phyloP scores from a whole-genome alignment of 2,329 filamentous ascomycete species.

The Diaporthe australafricana region DNA sequence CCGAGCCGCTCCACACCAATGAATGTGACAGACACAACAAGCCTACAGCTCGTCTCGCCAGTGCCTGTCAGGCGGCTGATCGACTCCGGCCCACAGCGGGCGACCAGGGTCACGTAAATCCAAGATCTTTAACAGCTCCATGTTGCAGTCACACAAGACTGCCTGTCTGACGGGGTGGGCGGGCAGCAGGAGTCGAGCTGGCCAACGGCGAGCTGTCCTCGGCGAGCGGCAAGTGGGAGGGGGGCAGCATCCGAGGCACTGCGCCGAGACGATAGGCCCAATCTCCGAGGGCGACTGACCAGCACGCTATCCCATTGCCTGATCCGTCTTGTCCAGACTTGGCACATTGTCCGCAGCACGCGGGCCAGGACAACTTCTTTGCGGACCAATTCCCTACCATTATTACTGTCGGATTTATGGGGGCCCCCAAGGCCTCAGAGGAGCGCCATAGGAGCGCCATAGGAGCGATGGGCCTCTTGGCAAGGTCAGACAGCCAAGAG shows the following conservation, averaged over 20 bases:
- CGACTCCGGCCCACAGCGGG: constrained; percentile 17
- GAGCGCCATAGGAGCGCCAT: constrained; percentile 1
- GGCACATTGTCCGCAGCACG: constrained; percentile 8
- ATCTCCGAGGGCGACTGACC: constrained; percentile 28
- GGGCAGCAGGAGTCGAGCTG: neutral
- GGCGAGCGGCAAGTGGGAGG: constrained; percentile 7
- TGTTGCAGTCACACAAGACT: neutral
- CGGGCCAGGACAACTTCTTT: neutral
- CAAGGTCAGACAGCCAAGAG: constrained; percentile 34
- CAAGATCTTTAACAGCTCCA: constrained; percentile 7
- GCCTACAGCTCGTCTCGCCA: neutral
- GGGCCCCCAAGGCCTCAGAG: neutral
- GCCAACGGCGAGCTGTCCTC: constrained; percentile 6
- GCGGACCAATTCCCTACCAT: constrained; percentile 15
- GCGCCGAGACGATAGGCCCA: constrained; percentile 4
- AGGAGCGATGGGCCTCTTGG: constrained; percentile 30
- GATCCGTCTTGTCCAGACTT: constrained; percentile 20
- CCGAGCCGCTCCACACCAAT: constrained; percentile 23
- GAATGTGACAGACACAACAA: neutral
- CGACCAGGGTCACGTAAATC: constrained; percentile 9
- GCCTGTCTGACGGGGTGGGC: neutral
- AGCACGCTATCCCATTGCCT: constrained; percentile 18
- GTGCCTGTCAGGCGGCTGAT: constrained; percentile 23
- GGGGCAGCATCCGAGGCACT: constrained; percentile 3
- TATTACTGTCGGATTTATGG: constrained; percentile 20